Base-by-base conservation (phyloP, 148 eudicot genomes). In the Rhododendron ovatum region DNA sequence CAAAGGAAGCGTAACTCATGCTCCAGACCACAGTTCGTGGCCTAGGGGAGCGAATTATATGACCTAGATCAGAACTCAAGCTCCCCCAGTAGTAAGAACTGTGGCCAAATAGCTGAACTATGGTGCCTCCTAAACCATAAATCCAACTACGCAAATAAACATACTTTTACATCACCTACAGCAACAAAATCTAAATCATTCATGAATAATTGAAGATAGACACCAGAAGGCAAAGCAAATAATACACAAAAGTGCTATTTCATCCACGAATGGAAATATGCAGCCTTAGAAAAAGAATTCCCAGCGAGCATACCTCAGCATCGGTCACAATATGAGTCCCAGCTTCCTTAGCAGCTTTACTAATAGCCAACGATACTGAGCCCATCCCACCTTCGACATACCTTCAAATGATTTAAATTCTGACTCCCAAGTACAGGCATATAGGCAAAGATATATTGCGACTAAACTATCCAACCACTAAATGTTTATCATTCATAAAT, bases 301-400 rank as follows among this genome's bases (percentile, higher is more conserved):
- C 59, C 53, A 53, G 2, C 12, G 2, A 24, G 45, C 61, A 57
- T 55, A 87, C 89, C 89, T 87, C 86, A 35, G 86, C 80, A 14
- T 22, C 84, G 47, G 93, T 92, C 82, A 90, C 87, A 87, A 92
- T 86, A 87, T 89, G 89, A 85, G 94, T 91, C 41, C 96, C 96
- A 87, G 93, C 96, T 89, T 91, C 96, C 86, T 55, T 83, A 51
- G 96, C 96, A 84, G 94, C 96, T 85, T 88, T 88, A 82, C 90
- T 88, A 61, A 93, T 92, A 74, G 96, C 91, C 86, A 81, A 76
- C 22, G 96, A 92, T 65, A 93, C 92, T 35, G 92, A 89, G 33
- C 96, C 96, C 96, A 93, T 93, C 35, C 96, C 96, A 79, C 96
- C 94, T 91, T 92, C 89, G 65, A 92, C 92, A 86, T 91, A 91